Evolutionary conservation across 768 basidiomycete species (phyloP), one percentile per base, ranked within the genome.

Genomic region (Pisolithus tinctorius): DNA sequence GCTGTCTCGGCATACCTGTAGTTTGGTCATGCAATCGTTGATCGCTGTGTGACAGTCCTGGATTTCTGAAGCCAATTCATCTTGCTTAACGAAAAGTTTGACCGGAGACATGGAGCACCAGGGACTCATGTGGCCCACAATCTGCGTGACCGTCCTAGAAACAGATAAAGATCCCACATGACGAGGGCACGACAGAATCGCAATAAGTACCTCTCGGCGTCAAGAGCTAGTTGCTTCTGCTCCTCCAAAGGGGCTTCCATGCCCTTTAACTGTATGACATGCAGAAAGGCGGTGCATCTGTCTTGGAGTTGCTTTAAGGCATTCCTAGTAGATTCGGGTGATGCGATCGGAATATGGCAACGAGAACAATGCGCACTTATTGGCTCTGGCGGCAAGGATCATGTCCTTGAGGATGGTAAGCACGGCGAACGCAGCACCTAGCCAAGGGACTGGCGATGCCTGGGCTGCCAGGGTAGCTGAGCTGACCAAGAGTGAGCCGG

Each of bases 391-490:
- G 55, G 75, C 74, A 39, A 74, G 70, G 58, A 79, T 74, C 29
- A 78, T 64, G 46, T 72, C 50, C 20, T 81, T 62, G 39, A 83
- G 75, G 30, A 59, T 65, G 40, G 69, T 71, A 13, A 78, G 57
- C 1, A 73, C 50, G 16, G 73, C 75, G 26, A 75, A 67, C 11
- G 71, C 69, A 11, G 73, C 70, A 7, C 61, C 65, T 13, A 81
- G 65, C 45, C 70, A 78, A 29, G 80, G 80, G 6, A 81, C 63
- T 9, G 78, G 75, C 23, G 71, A 62, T 46, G 78, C 71, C 47
- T 75, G 63, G 20, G 79, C 76, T 16, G 76, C 65, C 2, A 75
- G 64, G 57, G 79, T 75, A 6, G 75, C 74, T 4, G 60, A 55
- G 4, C 55, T 41, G 30, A 68, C 43, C 31, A 58, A 11, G 38